Evolutionary conservation across 164 flowering plant genomes (phyloP), one percentile per base, ranked within the genome.

Genomic region (Taxillus chinensis): DNA sequence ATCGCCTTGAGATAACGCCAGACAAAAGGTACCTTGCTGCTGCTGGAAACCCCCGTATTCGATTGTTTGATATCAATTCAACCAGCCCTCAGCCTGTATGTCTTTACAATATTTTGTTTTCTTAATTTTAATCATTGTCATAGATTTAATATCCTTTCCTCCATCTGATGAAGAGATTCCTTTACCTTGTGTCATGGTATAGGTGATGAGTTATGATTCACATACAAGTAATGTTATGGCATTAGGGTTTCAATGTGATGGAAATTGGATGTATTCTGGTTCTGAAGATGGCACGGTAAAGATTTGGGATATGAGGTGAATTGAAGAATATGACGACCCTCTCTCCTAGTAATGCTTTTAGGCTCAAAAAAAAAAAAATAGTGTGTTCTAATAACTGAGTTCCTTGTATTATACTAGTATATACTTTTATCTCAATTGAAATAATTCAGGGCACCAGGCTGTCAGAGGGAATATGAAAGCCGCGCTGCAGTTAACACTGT

Each of bases 241-340:
- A 8, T 92, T 95, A 64, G 97, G 99, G 57, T 95, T 95, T 71
- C 97, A 87, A 69, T 84, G 93, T 79, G 99, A 95, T 82, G 97
- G 96, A 59, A 87, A 87, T 62, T 91, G 99, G 99, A 91, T 95
- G 99, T 95, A 91, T 75, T 89, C 99, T 5, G 99, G 99, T 62
- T 95, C 97, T 45, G 97, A 95, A 76, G 99, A 95, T 82, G 99
- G 99, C 45, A 95, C 99, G 0, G 95, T 95, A 41, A 95, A 86
- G 73, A 87, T 95, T 53, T 95, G 99, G 99, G 99, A 95, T 70
- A 70, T 91, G 67, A 89, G 97, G 99, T 91, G 68, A 51, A 57
- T n/a, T 10, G 3, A 41, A 52, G 7, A 14, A 37, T 7, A 12
- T 38, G 27, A 16, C n/a, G 8, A 48, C 51, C 13, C 51, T 11